Conservation (phyloP, 2,329 filamentous ascomycete species). For the Diplodia corticola region DNA sequence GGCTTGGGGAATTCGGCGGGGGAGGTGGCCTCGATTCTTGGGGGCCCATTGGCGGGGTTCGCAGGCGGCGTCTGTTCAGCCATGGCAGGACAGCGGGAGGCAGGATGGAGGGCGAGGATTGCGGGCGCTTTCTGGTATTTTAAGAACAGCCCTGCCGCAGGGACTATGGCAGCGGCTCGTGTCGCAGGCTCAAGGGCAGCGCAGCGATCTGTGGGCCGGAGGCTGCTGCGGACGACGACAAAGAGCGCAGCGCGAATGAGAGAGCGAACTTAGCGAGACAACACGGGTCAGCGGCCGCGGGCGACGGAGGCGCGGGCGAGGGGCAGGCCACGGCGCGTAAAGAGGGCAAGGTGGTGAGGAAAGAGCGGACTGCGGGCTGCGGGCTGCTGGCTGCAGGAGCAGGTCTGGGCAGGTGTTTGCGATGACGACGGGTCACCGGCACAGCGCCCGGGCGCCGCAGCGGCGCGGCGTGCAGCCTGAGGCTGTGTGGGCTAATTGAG, state of each 20-base stretch:
- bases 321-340: not conserved
- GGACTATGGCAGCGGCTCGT: constrained; percentile 18
- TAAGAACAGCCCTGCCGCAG: constrained; percentile 16
- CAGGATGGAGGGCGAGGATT: not conserved
- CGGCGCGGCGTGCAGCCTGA: constrained; percentile 8
- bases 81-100: not conserved
- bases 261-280: not conserved
- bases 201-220: constrained; percentile 16
- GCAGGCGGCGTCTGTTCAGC: not conserved
- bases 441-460: constrained; percentile 3
- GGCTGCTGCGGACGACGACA: constrained; percentile 5
- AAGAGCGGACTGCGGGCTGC: not conserved
- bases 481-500: constrained; percentile 10
- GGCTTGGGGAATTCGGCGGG: not conserved
- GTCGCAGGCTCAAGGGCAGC: constrained; percentile 12
- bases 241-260: constrained; percentile 11
- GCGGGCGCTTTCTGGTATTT: constrained; percentile 12
- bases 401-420: constrained; percentile 7
- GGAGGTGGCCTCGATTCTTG: constrained; percentile 13
- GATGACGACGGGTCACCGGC: constrained; percentile 21
- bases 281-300: constrained; percentile 3
- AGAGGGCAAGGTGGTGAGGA: not conserved
- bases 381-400: constrained; percentile 10
- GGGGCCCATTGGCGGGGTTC: constrained; percentile 6
- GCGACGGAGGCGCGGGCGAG: not conserved